Conservation (phyloP, 2,329 filamentous ascomycete genomes). For the Chalaropsis ovoidea region DNA sequence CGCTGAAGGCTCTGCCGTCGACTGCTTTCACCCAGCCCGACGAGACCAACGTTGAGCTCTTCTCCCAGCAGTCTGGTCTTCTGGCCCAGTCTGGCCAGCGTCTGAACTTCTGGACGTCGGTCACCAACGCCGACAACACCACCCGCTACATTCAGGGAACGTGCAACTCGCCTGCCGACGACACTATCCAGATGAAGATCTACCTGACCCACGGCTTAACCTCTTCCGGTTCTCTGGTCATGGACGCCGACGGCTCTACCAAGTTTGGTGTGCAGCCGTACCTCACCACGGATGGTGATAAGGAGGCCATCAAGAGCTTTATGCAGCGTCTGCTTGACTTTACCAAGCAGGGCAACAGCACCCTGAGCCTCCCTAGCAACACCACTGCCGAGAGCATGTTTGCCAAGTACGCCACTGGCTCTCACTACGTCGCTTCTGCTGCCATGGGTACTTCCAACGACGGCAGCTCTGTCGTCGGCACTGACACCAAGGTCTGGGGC, state of each 20-base stretch:
- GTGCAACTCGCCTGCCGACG: conserved; percentile 54
- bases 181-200: conserved; percentile 45
- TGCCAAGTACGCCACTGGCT: conserved; percentile 52
- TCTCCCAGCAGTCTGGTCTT: conserved; percentile 34
- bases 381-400: conserved; percentile 45
- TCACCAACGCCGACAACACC: conserved; percentile 39
- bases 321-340: conserved; percentile 45
- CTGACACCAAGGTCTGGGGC: conserved; percentile 54
- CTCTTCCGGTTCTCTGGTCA: conserved; percentile 51
- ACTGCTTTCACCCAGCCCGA: conserved; percentile 30
- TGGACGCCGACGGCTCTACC: conserved; percentile 49
- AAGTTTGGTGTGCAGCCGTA: conserved; percentile 52
- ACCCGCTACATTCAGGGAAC: conserved; percentile 45
- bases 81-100: conserved; percentile 40
- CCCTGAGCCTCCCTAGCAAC: conserved; percentile 37
- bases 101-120: conserved; percentile 40
- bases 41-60: conserved; percentile 31
- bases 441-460: conserved; percentile 29
- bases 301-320: conserved; percentile 52
- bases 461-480: conserved; percentile 52
- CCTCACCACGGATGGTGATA: conserved; percentile 48
- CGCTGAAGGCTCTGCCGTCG: conserved; percentile 26
- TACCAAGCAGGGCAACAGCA: conserved; percentile 41
- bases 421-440: conserved; percentile 38
- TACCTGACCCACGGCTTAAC: conserved; percentile 55